Base-by-base conservation (phyloP, 306 rosid species). In the Comarum palustre region DNA sequence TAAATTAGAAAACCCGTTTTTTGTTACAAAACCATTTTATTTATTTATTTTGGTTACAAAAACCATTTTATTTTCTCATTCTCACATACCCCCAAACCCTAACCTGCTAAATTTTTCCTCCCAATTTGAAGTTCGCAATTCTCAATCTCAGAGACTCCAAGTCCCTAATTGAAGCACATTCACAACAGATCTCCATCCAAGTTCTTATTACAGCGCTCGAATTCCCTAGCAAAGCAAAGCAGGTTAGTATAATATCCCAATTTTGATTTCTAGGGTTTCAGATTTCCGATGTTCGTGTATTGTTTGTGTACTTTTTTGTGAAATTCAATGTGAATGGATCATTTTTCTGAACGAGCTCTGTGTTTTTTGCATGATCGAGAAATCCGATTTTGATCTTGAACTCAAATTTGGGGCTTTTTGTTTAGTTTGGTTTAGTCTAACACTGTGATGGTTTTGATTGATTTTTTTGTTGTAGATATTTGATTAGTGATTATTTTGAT, bases 231-330 rank as follows among this genome's bases (percentile, higher is more conserved):
- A 65, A 74, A 41, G 61, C 51, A 67, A 68, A 14, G 15, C 42
- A 79, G 90, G 90, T 84, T 22, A 61, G 80, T 69, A 51, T 51
- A 31, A 31, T 76, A 29, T 48, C 74, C 78, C 74, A 66, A 57
- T 71, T 77, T 75, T 15, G 42, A 55, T 81, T 66, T 41, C 60
- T 71, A 12, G 76, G 81, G 68, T 63, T 82, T 75, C 29, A n/a
- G 34, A 38, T 82, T 68, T 9, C 17, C 42, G 6, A 24, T 14
- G 4, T 61, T 0, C 36, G 36, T 71, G 58, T 19, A 6, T 51
- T 47, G 8, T 74, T 57, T n/a, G 24, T 39, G 63, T 29, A 39
- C 19, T 45, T 27, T 65, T 20, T 36, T n/a, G 17, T 14, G 17
- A n/a, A 51, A 70, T 55, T 39, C 41, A 54, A 57, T 71, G 3